A percentile compares a stretch with the other conserved stretches of the same genome.
phyloP scores from a whole-genome alignment of 2,329 filamentous ascomycete species.

The Pseudogymnoascus sp. region DNA sequence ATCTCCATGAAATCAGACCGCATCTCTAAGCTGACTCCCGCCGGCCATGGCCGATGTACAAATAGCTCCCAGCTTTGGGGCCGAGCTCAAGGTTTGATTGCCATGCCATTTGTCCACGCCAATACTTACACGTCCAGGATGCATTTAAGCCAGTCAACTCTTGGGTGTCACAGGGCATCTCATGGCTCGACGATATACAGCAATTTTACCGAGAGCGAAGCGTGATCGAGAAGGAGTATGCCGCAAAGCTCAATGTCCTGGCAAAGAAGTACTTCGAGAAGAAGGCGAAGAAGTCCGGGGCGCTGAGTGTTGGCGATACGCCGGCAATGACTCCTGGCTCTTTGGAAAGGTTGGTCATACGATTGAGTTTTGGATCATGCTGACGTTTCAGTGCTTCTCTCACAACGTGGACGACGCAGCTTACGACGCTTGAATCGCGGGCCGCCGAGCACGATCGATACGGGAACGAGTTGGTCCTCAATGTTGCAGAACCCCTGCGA shows the following conservation, averaged over 20 bases:
- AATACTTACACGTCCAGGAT: slow-evolving; percentile 53
- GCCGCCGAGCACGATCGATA: slow-evolving; percentile 86
- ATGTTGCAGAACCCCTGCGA: slow-evolving; percentile 83
- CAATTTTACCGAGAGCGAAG: slow-evolving; percentile 95
- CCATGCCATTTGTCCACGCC: slow-evolving; percentile 9
- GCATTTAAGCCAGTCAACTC: slow-evolving; percentile 90
- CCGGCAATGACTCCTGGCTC: slow-evolving; percentile 91
- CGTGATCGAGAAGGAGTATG: slow-evolving; percentile 94
- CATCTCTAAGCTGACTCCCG: slow-evolving; percentile 7
- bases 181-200: slow-evolving; percentile 94
- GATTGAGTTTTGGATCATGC: slow-evolving; percentile 12
- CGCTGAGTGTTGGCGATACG: slow-evolving; percentile 85
- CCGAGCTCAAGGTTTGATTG: slow-evolving; percentile 74
- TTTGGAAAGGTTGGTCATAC: slow-evolving; percentile 61
- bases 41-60: slow-evolving; percentile 71
- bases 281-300: slow-evolving; percentile 83
- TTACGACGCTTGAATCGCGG: slow-evolving; percentile 80
- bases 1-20: slow-evolving; percentile 7
- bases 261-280: slow-evolving; percentile 98
- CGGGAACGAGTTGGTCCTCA: slow-evolving; percentile 66
- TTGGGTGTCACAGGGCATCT: slow-evolving; percentile 84
- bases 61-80: slow-evolving; percentile 77
- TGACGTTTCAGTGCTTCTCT: slow-evolving; percentile 65
- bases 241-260: slow-evolving; percentile 74
- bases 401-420: slow-evolving; percentile 92